These are phyloP conservation scores for Mimosa pudica DNA, from an alignment of 306 rosid species.

Conservation along the genomic window DNA sequence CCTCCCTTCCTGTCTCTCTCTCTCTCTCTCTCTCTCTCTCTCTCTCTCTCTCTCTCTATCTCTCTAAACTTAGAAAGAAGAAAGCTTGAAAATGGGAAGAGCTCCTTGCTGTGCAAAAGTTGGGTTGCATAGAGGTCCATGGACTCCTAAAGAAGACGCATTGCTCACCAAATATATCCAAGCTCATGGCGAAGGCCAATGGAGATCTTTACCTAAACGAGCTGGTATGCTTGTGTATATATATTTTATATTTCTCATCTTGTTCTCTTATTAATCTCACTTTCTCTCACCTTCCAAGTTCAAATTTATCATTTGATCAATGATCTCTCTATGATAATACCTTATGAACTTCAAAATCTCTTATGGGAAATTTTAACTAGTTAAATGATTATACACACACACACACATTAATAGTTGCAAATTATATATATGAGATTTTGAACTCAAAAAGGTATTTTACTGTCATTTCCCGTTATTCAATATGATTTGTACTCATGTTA, in stretches of 20 bases:
- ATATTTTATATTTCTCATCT: neutral
- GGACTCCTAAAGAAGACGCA: slow-evolving; percentile 82
- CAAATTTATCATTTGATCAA: neutral
- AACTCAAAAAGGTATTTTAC: no score
- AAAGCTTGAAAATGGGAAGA: slow-evolving; percentile 58
- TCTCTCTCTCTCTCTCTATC: neutral
- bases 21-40: neutral
- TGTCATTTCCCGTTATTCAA: no score
- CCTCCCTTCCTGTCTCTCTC: neutral
- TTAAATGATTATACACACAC: no score
- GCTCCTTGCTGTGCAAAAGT: slow-evolving; percentile 91
- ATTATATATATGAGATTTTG: no score
- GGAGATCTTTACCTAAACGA: slow-evolving; percentile 80
- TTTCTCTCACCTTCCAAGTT: neutral
- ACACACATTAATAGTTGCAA: no score
- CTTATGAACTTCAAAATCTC: no score
- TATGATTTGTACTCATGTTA: no score
- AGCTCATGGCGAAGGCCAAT: slow-evolving; percentile 87
- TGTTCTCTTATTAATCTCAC: neutral
- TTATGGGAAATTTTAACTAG: no score
- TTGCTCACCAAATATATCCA: slow-evolving; percentile 71
- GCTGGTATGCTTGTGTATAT: slow-evolving; percentile 52
- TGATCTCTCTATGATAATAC: no score
- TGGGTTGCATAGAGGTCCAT: slow-evolving; percentile 87
- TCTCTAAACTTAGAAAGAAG: no score